Conservation (phyloP, 306 rosid genomes). For the Chamaecrista fasciculata region DNA sequence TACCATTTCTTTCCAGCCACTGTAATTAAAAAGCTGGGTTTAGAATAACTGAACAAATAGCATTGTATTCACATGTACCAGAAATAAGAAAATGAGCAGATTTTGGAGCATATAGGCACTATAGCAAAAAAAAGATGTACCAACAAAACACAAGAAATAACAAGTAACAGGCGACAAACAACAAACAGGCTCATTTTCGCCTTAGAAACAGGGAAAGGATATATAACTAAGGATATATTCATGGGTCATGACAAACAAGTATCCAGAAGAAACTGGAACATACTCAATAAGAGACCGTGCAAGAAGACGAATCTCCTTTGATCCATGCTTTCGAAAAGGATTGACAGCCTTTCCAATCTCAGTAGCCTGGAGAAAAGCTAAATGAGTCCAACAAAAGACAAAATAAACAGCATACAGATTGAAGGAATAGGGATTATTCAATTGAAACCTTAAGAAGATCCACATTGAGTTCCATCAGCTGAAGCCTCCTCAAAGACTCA, state of each 20-base stretch:
- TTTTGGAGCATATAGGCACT: not conserved
- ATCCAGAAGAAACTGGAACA: slow-evolving; percentile 25
- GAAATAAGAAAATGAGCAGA: not conserved
- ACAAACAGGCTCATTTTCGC: slow-evolving; percentile 11
- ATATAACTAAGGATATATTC: too few species aligned
- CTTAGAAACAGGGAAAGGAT: not conserved
- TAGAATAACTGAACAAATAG: too few species aligned
- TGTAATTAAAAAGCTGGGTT: slow-evolving; percentile 36
- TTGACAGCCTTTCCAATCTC: slow-evolving; percentile 86
- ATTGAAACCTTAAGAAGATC: slow-evolving; percentile 63
- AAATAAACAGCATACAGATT: not conserved
- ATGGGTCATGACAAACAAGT: slow-evolving; percentile 23
- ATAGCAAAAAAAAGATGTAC: not conserved
- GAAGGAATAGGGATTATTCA: slow-evolving; percentile 23
- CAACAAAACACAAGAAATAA: not conserved
- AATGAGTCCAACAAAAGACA: not conserved
- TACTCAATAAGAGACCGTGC: slow-evolving; percentile 65
- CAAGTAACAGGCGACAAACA: not conserved
- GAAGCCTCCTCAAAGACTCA: slow-evolving; percentile 74
- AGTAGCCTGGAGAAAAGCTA: slow-evolving; percentile 55
- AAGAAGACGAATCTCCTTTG: slow-evolving; percentile 50
- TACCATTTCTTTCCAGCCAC: slow-evolving; percentile 74
- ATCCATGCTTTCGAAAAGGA: slow-evolving; percentile 60
- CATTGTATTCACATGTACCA: not conserved
- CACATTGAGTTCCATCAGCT: slow-evolving; percentile 71